Percentiles rank a stretch among this genome's conserved stretches.
phyloP scores from a whole-genome alignment of 306 rosid genomes.

The Prunus mume region DNA sequence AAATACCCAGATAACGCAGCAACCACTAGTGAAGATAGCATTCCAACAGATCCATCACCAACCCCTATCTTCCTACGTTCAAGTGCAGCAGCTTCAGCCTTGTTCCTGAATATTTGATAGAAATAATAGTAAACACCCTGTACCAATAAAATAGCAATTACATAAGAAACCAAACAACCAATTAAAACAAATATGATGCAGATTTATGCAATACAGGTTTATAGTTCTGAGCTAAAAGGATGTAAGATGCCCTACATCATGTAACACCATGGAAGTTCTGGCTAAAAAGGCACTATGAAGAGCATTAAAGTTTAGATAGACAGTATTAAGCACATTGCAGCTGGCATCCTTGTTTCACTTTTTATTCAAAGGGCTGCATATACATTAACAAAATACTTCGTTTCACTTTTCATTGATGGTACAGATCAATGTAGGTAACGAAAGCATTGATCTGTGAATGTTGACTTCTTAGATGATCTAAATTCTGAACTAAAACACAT shows the following conservation, averaged over 20 bases:
- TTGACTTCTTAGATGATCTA: background rate
- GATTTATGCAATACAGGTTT: conserved; percentile 9
- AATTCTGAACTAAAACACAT: background rate
- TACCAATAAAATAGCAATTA: conserved; percentile 47
- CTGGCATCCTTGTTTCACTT: background rate
- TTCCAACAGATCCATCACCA: conserved; percentile 94
- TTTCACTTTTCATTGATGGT: background rate
- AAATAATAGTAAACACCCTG: conserved; percentile 99
- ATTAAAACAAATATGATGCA: conserved; percentile 19
- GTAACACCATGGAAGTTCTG: background rate
- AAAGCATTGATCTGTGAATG: background rate
- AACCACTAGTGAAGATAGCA: conserved; percentile 82
- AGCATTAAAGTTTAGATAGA: background rate
- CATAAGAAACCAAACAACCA: conserved; percentile 43
- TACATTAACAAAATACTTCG: background rate
- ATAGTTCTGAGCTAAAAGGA: background rate
- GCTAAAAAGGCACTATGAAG: background rate
- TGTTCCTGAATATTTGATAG: conserved; percentile 99
- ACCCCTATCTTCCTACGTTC: conserved; percentile 52
- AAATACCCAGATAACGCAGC: conserved; percentile 94
- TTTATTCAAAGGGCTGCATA: background rate
- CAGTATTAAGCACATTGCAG: background rate
- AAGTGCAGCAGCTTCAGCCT: conserved; percentile 71
- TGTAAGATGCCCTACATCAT: background rate
- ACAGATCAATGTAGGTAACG: background rate